Evolutionary conservation across 1,284 basidiomycete species (phyloP).

Genomic region (Xerocomus alliaceus): DNA sequence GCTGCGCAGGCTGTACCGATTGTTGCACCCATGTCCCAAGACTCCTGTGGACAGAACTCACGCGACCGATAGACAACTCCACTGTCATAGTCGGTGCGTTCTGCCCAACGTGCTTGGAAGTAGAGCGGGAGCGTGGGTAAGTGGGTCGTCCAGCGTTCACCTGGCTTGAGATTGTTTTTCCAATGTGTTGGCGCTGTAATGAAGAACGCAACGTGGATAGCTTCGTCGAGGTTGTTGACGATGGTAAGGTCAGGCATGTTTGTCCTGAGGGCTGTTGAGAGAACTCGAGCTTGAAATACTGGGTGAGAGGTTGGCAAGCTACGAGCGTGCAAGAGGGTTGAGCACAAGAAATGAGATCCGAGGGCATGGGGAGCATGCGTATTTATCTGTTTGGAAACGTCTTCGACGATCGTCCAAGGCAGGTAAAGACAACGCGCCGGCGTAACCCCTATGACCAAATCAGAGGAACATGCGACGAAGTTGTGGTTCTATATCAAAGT

Average conservation of each 20-base stretch:
- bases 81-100: constrained; percentile 13
- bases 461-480: background rate
- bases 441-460: background rate
- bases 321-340: background rate
- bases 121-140: constrained; percentile 28
- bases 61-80: constrained; percentile 11
- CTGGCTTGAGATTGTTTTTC: constrained; percentile 28
- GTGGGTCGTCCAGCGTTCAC: constrained; percentile 27
- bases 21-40: constrained; percentile 26
- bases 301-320: background rate
- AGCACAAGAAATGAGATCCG: background rate
- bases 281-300: background rate
- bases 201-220: constrained; percentile 29
- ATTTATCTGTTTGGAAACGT: background rate
- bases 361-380: background rate
- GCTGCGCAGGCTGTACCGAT: constrained; percentile 25
- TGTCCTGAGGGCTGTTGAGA: background rate
- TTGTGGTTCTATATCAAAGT: background rate
- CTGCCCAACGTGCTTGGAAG: constrained; percentile 30
- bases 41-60: constrained; percentile 20
- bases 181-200: constrained; percentile 22
- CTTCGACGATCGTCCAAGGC: constrained; percentile 10
- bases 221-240: constrained; percentile 27
- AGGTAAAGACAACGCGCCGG: background rate
- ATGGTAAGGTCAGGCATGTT: constrained; percentile 32